Percentiles rank a stretch among this genome's conserved stretches.
Conservation (phyloP, 1,284 basidiomycete species). For the Heterobasidion parviporum region DNA sequence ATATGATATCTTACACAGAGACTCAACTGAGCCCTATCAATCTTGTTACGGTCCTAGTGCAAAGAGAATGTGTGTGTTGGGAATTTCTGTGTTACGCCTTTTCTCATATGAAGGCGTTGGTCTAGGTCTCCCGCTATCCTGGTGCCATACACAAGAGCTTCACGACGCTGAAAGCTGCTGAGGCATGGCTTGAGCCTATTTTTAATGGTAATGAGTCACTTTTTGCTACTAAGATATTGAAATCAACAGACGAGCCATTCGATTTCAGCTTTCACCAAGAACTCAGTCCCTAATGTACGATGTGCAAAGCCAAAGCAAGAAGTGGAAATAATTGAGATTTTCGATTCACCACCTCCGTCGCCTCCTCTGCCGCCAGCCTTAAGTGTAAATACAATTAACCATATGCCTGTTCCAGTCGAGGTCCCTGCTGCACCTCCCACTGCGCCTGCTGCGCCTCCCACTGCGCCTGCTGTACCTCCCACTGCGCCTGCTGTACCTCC, state of each 20-base stretch:
- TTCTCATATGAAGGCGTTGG: not conserved
- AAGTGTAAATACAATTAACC: not conserved
- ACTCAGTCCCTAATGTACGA: too few relatives aligned
- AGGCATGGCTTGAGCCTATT: conserved; percentile 30
- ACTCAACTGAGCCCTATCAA: not conserved
- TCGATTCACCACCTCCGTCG: not conserved
- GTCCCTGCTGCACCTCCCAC: not conserved
- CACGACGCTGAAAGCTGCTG: conserved; percentile 28
- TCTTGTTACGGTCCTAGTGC: conserved; percentile 24
- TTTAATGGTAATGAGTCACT: not conserved
- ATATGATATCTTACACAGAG: not conserved
- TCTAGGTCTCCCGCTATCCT: conserved; percentile 39
- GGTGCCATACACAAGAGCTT: conserved; percentile 44
- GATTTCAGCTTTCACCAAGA: too few relatives aligned
- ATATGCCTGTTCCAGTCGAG: too few relatives aligned
- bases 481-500: not conserved
- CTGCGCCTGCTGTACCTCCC: not conserved
- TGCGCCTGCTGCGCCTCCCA: not conserved
- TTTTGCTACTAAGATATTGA: too few relatives aligned
- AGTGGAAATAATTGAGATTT: not conserved
- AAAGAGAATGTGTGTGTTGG: conserved; percentile 24
- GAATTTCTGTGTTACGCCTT: not conserved
- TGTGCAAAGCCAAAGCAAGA: too few relatives aligned
- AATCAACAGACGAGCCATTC: too few relatives aligned
- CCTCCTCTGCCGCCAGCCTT: not conserved